These are phyloP conservation scores for Pulicaria dysenterica DNA, from an alignment of 129 eudicot genomes.

Conservation along the genomic window DNA sequence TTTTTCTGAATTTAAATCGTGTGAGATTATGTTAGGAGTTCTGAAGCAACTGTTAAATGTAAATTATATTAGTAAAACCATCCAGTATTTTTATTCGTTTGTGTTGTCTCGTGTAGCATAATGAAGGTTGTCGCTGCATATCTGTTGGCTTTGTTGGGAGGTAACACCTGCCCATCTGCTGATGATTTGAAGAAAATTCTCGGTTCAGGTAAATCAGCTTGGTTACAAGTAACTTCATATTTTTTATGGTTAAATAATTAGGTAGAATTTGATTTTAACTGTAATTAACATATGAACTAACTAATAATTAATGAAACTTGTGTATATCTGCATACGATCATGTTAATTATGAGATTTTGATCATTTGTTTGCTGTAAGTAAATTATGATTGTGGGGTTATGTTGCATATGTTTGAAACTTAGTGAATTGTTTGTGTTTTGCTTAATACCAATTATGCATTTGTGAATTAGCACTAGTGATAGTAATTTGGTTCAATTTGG, in stretches of 20 bases:
- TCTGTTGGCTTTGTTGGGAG: slow-evolving; percentile 89
- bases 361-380: neutral
- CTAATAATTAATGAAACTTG: neutral
- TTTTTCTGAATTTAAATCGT: neutral
- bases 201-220: slow-evolving; percentile 49
- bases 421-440: neutral
- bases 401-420: neutral
- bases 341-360: neutral
- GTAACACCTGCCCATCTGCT: slow-evolving; percentile 63
- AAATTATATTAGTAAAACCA: neutral
- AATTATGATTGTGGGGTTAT: neutral
- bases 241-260: neutral
- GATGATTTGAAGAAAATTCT: slow-evolving; percentile 63
- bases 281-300: neutral
- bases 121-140: slow-evolving; percentile 85
- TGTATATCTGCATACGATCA: neutral
- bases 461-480: neutral
- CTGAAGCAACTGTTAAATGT: neutral
- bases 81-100: neutral
- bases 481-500: neutral
- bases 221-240: neutral
- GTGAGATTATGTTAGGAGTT: neutral
- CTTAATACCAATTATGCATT: neutral
- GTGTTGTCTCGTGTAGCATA: slow-evolving; percentile 23
- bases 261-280: too few relatives aligned